These are phyloP conservation scores for Sporothrix curviconia DNA, from an alignment of 2,329 filamentous ascomycete genomes.

Conservation along the genomic window DNA sequence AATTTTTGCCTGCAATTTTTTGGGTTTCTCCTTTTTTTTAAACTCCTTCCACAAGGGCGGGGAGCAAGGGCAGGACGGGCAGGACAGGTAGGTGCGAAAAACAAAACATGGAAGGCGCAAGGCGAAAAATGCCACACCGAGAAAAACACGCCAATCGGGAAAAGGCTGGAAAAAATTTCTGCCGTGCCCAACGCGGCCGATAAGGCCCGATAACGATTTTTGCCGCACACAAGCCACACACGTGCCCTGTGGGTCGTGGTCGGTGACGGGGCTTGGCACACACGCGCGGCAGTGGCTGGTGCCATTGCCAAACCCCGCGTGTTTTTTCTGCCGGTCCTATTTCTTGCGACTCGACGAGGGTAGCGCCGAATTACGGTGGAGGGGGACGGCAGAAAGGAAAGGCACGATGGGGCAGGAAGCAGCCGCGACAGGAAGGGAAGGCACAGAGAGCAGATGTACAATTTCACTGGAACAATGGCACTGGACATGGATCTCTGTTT, in stretches of 20 bases:
- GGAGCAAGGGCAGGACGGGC: slow-evolving; percentile 14
- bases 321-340: slow-evolving; percentile 17
- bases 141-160: slow-evolving; percentile 7
- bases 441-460: too few species aligned
- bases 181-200: slow-evolving; percentile 18
- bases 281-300: not conserved
- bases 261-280: slow-evolving; percentile 5
- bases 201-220: slow-evolving; percentile 15
- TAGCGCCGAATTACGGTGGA: not conserved
- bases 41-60: slow-evolving; percentile 7
- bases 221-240: not conserved
- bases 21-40: too few species aligned
- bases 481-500: too few species aligned
- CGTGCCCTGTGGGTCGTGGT: not conserved
- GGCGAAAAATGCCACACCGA: not conserved
- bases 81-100: slow-evolving; percentile 10
- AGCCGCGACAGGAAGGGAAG: too few species aligned
- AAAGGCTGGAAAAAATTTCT: slow-evolving; percentile 19
- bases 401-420: not conserved
- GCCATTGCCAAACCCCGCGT: slow-evolving; percentile 7
- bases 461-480: too few species aligned
- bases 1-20: slow-evolving; percentile 12
- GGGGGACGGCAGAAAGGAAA: not conserved
- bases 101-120: not conserved
- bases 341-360: slow-evolving; percentile 7